Evolutionary conservation across 108 stramenopile species (phyloP).

Genomic region (Cyclotella baltica): DNA sequence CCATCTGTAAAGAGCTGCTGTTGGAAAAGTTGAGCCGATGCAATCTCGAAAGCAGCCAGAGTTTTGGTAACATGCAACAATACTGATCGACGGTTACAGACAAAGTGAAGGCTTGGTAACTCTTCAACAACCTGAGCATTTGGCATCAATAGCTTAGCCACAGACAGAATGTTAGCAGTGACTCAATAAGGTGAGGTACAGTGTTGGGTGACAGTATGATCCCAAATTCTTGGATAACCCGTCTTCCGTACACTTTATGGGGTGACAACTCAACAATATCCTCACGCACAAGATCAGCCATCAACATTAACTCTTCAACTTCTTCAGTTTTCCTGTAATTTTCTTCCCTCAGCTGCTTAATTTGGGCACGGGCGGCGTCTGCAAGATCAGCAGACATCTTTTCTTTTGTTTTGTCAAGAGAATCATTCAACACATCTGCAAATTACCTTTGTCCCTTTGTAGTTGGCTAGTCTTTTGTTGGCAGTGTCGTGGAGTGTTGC

Average conservation of each 20-base stretch:
- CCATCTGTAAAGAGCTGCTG: constrained; percentile 27
- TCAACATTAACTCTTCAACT: not conserved
- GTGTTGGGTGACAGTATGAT: not conserved
- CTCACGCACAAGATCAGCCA: not conserved
- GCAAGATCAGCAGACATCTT: not conserved
- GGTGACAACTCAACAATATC: not conserved
- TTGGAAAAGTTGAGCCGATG: not conserved
- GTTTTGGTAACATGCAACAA: constrained; percentile 5
- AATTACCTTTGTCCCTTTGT: not conserved
- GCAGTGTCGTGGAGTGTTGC: too few species aligned
- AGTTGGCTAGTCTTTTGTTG: not conserved
- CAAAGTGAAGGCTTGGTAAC: constrained; percentile 2
- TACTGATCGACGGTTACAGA: constrained; percentile 1
- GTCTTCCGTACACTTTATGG: not conserved
- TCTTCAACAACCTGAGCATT: not conserved
- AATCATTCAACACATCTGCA: not conserved
- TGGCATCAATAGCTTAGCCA: not conserved
- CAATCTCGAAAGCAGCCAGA: constrained; percentile 17
- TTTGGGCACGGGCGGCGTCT: not conserved
- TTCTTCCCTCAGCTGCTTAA: not conserved
- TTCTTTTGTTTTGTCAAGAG: not conserved
- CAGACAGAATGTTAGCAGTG: constrained; percentile 15
- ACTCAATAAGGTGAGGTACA: constrained; percentile 8
- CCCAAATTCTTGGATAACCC: not conserved
- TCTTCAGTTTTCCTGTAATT: not conserved